Conservation (phyloP, 1,284 basidiomycete species). For the Dichomitus squalens region DNA sequence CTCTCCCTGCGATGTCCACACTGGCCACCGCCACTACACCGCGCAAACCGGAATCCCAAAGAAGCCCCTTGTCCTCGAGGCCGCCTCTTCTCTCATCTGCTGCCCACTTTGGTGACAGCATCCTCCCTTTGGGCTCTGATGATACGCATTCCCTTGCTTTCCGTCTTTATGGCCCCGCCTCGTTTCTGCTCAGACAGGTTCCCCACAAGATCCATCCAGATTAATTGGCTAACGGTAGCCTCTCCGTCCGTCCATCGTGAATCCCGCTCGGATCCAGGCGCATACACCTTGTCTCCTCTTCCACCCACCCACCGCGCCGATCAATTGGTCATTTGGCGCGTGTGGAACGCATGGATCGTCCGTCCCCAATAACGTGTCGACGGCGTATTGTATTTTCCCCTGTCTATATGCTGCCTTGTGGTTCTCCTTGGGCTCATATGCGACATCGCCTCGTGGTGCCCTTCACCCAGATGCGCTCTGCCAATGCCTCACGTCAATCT, state of each 20-base stretch:
- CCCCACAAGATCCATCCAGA: slow-evolving; percentile 1
- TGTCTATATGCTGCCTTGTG: slow-evolving; percentile 13
- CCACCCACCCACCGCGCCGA: background rate
- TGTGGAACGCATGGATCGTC: background rate
- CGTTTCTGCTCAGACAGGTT: slow-evolving; percentile 9
- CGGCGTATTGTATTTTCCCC: slow-evolving; percentile 15
- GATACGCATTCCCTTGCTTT: background rate
- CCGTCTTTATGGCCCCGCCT: slow-evolving; percentile 3
- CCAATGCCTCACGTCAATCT: slow-evolving; percentile 11
- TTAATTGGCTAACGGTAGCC: slow-evolving; percentile 5
- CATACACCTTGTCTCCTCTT: background rate
- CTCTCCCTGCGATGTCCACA: background rate
- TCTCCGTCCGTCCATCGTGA: slow-evolving; percentile 4
- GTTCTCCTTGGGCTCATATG: slow-evolving; percentile 3
- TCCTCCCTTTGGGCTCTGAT: background rate
- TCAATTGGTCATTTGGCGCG: slow-evolving; percentile 4
- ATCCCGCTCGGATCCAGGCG: slow-evolving; percentile 6
- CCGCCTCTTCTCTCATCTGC: background rate
- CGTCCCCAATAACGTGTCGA: slow-evolving; percentile 6
- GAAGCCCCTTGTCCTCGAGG: background rate
- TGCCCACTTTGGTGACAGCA: slow-evolving; percentile 5
- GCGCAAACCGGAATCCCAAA: background rate
- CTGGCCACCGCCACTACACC: background rate
- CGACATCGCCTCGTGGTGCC: slow-evolving; percentile 14
- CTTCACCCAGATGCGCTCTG: slow-evolving; percentile 4